Percentiles rank a stretch among this genome's conserved stretches.
Conservation (phyloP, 257 asterid genomes). For the Solanum peruvianum region DNA sequence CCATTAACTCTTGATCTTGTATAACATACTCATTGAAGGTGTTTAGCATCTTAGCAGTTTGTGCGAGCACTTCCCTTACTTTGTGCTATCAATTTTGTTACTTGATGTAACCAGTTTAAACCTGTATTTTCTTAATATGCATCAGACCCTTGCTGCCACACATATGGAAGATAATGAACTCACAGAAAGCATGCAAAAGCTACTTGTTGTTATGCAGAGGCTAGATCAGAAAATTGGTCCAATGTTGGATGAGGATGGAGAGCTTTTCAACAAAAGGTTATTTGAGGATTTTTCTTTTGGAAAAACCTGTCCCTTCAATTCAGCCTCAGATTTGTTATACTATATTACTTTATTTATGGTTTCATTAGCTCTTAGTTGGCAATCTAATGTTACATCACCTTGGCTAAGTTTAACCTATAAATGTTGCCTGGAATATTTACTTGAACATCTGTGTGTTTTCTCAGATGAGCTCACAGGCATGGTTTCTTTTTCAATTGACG, state of each 20-base stretch:
- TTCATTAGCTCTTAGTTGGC: not conserved
- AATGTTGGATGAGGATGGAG: slow-evolving; percentile 76
- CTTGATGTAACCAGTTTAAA: not conserved
- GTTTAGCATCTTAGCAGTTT: not conserved
- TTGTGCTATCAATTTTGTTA: not conserved
- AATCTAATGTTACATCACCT: not conserved
- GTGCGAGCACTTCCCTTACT: not conserved
- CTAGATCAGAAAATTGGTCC: slow-evolving; percentile 73
- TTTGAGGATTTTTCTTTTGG: not conserved
- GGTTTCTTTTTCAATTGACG: not conserved
- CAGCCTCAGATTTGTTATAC: not conserved
- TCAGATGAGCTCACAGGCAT: not conserved
- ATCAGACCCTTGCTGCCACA: slow-evolving; percentile 83
- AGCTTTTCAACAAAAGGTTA: slow-evolving; percentile 63
- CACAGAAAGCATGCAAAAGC: slow-evolving; percentile 77
- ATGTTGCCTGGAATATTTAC: not conserved
- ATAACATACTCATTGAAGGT: not conserved
- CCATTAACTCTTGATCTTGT: not conserved
- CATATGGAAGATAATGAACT: slow-evolving; percentile 72
- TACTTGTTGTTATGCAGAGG: slow-evolving; percentile 79
- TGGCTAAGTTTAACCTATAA: not conserved
- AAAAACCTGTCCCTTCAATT: not conserved
- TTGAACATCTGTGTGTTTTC: not conserved
- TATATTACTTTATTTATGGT: not conserved
- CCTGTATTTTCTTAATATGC: not conserved